phyloP scores from a whole-genome alignment of 1,139 yeast genomes.

The Yamadazyma diddensiae region DNA sequence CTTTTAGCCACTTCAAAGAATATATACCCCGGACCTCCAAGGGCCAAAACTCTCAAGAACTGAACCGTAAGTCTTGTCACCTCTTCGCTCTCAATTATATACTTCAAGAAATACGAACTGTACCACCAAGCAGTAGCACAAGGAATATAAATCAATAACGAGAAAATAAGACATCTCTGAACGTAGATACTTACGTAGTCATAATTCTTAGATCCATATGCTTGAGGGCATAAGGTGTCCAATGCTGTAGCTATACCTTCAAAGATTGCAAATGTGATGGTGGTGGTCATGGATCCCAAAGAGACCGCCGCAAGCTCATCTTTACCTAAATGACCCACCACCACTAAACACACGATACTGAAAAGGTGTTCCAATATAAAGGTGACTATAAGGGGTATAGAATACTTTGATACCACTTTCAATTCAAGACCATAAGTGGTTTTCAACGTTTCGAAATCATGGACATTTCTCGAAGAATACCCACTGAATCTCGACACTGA shows the following conservation, averaged over 20 bases:
- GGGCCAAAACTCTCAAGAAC: conserved; percentile 61
- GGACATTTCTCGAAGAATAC: conserved; percentile 4
- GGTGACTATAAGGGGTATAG: conserved; percentile 64
- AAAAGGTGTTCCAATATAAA: conserved; percentile 71
- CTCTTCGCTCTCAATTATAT: conserved; percentile 55
- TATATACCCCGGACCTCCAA: conserved; percentile 85
- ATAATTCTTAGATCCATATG: conserved; percentile 68
- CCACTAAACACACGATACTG: conserved; percentile 66
- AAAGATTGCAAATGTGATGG: conserved; percentile 77
- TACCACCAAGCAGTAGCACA: conserved; percentile 66
- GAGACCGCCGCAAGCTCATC: conserved; percentile 79
- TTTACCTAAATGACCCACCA: conserved; percentile 73
- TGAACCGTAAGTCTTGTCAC: conserved; percentile 62
- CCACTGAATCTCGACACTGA: conserved; percentile 11
- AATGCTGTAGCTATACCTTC: conserved; percentile 87
- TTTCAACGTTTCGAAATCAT: conserved; percentile 38
- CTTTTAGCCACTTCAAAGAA: conserved; percentile 80
- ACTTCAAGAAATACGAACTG: conserved; percentile 50
- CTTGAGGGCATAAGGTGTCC: conserved; percentile 86
- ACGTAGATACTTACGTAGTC: conserved; percentile 60
- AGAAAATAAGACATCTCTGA: conserved; percentile 61
- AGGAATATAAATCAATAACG: conserved; percentile 55
- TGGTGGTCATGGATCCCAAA: conserved; percentile 83
- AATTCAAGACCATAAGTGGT: conserved; percentile 49
- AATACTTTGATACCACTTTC: conserved; percentile 47